Evolutionary conservation across 169 alveolate genomes (phyloP).

Genomic region (Blepharisma undulans): DNA sequence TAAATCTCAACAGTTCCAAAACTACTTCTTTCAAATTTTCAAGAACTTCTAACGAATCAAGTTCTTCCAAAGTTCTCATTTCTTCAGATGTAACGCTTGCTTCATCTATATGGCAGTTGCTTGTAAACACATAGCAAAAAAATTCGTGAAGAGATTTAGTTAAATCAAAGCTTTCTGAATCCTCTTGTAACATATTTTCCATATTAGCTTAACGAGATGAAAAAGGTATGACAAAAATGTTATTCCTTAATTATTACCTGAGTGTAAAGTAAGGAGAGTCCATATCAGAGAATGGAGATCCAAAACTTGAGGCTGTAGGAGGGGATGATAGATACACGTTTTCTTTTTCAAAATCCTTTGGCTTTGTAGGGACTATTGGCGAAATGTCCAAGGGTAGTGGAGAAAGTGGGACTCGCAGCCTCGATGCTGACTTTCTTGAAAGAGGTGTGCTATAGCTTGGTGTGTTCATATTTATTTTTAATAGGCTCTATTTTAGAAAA

Average conservation of each 20-base stretch:
- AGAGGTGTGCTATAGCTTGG: neutral
- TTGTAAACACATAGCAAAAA: neutral
- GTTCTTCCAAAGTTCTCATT: conserved; percentile 25
- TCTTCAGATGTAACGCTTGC: conserved; percentile 15
- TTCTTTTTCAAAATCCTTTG: conserved; percentile 5
- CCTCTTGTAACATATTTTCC: neutral
- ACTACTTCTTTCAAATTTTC: conserved; percentile 22
- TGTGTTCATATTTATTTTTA: neutral
- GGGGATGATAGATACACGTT: neutral
- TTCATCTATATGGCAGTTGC: conserved; percentile 26
- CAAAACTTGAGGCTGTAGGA: conserved; percentile 4
- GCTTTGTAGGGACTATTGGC: neutral
- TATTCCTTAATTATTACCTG: neutral
- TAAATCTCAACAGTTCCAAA: neutral
- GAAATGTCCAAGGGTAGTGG: conserved; percentile 2
- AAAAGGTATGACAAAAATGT: neutral
- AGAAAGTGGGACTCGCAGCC: conserved; percentile 4
- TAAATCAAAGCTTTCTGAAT: neutral
- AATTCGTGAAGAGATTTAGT: neutral
- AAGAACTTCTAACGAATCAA: conserved; percentile 18
- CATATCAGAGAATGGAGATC: conserved; percentile 29
- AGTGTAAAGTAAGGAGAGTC: conserved; percentile 40
- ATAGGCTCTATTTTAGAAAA: neutral
- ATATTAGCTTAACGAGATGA: too few relatives aligned
- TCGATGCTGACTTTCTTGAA: neutral